Base-by-base conservation (phyloP, 805 yeast genomes). In the Lipomyces lipofer region DNA sequence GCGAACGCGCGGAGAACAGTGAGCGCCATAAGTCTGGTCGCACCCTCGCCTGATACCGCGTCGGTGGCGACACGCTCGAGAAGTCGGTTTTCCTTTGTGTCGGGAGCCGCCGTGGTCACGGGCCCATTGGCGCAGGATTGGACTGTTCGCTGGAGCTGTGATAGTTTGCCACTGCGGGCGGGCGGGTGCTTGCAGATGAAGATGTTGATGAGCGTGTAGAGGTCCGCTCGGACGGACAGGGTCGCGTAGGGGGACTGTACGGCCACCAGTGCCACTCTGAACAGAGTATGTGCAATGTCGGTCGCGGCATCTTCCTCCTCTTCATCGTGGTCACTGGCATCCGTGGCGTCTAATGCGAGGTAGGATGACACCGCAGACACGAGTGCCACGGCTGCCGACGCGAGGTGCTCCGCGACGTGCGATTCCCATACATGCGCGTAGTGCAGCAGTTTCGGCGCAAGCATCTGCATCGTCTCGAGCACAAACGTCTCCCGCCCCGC, bases 31-130 rank as follows among this genome's bases (percentile, higher is more conserved):
- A 90, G 78, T 61, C 94, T 78, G 6, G 85, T 78, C 0, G 85
- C 73, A 1, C 92, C 94, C 62, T 86, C 94, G 2, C 91, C 89
- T 50, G 82, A 76, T 13, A 88, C 79, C 0, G 94, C 84, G 71
- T 94, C 98, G 56, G 81, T 82, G 65, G 88, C 84, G 29, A 89
- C 76, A 1, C 79, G 75, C 17, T 81, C 83, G 25, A 58, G 43
- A 27, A 56, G 44, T 24, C 52, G 13, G 32, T 56, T 53, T 25
- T 56, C 60, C 40, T 50, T 49, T 19, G 21, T 13, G 17, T 30
- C 28, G 28, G 30, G 10, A 8, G 27, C 27, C 12, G 43, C 33
- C 1, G 43, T 30, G 24, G 40, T 27, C 1, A 38, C 52, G 6
- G 52, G 33, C 8, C 55, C 50, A 29, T 53, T 52, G 5, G 52